phyloP scores from a whole-genome alignment of 2,329 filamentous ascomycete genomes.

The Chaetomiaceae sp. region DNA sequence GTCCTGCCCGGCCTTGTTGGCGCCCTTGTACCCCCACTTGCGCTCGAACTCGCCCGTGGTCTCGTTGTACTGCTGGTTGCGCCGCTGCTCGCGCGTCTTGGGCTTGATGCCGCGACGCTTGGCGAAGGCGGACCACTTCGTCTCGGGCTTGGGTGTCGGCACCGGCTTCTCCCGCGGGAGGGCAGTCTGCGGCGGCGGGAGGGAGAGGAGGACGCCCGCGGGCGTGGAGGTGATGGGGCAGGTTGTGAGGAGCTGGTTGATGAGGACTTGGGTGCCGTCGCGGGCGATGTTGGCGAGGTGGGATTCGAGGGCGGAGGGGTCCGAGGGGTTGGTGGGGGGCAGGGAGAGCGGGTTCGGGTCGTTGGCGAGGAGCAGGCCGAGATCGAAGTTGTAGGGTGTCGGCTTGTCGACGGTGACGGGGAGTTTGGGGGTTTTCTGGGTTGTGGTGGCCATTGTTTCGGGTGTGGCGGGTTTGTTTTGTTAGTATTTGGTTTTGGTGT shows the following conservation, averaged over 20 bases:
- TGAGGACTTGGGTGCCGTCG: conserved; percentile 83
- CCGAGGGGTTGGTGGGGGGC: conserved; percentile 36
- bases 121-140: conserved; percentile 95
- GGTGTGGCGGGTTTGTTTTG: conserved; percentile 8
- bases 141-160: conserved; percentile 73
- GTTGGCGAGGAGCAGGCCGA: conserved; percentile 80
- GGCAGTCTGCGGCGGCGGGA: conserved; percentile 64
- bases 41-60: conserved; percentile 81
- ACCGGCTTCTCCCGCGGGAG: conserved; percentile 91
- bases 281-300: conserved; percentile 70
- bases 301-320: conserved; percentile 53
- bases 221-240: conserved; percentile 69
- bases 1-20: conserved; percentile 76
- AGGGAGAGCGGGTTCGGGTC: conserved; percentile 78
- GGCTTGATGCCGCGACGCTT: conserved; percentile 94
- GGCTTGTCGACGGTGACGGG: conserved; percentile 70
- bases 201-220: conserved; percentile 69
- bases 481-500: background rate
- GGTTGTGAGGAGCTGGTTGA: conserved; percentile 91
- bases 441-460: conserved; percentile 14
- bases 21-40: conserved; percentile 91
- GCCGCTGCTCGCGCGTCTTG: conserved; percentile 71
- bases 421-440: conserved; percentile 43
- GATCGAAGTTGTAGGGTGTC: conserved; percentile 87
- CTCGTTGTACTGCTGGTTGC: conserved; percentile 79